Evolutionary conservation across 352 stramenopile genomes (phyloP).

Genomic region (Phytophthora nicotianae): DNA sequence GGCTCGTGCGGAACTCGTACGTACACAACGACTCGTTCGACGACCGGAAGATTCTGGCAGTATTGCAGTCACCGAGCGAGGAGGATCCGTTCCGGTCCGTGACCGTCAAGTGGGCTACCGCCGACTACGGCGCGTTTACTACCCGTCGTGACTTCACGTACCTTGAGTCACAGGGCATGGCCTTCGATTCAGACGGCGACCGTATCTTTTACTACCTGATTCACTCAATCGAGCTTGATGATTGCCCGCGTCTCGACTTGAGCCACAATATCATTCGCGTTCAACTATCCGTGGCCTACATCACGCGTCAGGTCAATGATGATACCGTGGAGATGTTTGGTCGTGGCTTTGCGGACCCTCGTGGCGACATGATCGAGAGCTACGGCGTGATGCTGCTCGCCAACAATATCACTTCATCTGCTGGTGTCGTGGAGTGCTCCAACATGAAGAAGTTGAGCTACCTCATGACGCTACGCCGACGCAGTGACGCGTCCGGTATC

Average conservation of each 20-base stretch:
- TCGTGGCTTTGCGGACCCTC: conserved; percentile 49
- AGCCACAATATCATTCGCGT: conserved; percentile 44
- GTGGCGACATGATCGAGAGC: conserved; percentile 47
- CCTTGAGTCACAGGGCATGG: conserved; percentile 48
- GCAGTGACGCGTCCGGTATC: conserved; percentile 27
- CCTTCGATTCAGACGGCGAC: conserved; percentile 42
- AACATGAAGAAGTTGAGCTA: conserved; percentile 72
- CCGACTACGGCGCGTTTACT: conserved; percentile 37
- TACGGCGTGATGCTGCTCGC: conserved; percentile 45
- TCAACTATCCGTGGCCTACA: conserved; percentile 55
- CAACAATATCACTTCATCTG: conserved; percentile 36
- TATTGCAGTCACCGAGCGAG: conserved; percentile 33
- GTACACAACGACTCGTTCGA: conserved; percentile 41
- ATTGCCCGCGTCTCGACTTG: conserved; percentile 26
- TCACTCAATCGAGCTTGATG: conserved; percentile 43
- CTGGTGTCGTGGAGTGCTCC: conserved; percentile 45
- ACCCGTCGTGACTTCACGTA: conserved; percentile 42
- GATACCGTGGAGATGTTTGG: conserved; percentile 57
- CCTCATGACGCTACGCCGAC: conserved; percentile 41
- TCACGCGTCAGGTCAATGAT: conserved; percentile 39
- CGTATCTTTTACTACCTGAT: conserved; percentile 50
- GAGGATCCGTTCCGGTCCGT: conserved; percentile 55
- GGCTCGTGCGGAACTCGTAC: conserved; percentile 46
- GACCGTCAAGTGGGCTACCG: conserved; percentile 45
- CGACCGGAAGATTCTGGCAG: conserved; percentile 44